Evolutionary conservation across 2,329 filamentous ascomycete genomes (phyloP).

Genomic region (Venturia oleaginea): DNA sequence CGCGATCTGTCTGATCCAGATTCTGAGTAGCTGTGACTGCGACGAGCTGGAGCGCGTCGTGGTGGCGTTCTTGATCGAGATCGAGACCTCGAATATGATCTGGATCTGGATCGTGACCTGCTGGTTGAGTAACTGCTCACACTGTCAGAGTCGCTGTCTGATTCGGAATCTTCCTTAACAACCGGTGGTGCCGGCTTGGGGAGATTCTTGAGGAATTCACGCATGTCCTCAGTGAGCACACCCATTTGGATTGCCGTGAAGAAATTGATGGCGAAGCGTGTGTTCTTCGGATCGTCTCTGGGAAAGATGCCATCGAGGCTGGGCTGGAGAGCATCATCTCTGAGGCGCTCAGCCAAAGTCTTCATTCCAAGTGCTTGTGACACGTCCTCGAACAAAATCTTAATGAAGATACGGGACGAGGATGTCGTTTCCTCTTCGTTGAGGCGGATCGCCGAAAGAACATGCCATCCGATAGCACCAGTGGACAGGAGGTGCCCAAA

Average conservation of each 20-base stretch:
- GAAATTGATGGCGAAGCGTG: constrained; percentile 97
- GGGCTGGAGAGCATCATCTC: constrained; percentile 67
- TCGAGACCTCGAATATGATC: constrained; percentile 18
- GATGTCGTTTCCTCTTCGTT: constrained; percentile 97
- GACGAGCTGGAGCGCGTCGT: constrained; percentile 15
- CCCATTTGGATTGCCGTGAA: constrained; percentile 98
- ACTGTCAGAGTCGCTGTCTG: constrained; percentile 56
- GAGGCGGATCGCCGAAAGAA: constrained; percentile 72
- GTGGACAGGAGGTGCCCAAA: constrained; percentile 86
- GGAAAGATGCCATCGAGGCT: constrained; percentile 84
- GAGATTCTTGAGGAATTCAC: constrained; percentile 79
- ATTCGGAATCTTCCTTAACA: constrained; percentile 47
- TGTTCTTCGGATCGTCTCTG: constrained; percentile 77
- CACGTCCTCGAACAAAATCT: constrained; percentile 92
- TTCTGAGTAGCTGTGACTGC: constrained; percentile 1
- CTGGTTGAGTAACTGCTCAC: constrained; percentile 74
- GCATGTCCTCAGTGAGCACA: constrained; percentile 86
- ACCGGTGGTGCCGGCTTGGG: constrained; percentile 74
- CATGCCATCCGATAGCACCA: constrained; percentile 89
- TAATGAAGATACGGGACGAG: constrained; percentile 95
- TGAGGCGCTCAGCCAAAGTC: constrained; percentile 66
- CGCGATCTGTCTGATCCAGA: constrained; percentile 11
- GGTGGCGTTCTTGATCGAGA: constrained; percentile 19
- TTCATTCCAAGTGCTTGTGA: constrained; percentile 77
- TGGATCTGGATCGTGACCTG: constrained; percentile 24